These are phyloP conservation scores for Boletus coccyginus DNA, from an alignment of 768 basidiomycete genomes.

Conservation along the genomic window DNA sequence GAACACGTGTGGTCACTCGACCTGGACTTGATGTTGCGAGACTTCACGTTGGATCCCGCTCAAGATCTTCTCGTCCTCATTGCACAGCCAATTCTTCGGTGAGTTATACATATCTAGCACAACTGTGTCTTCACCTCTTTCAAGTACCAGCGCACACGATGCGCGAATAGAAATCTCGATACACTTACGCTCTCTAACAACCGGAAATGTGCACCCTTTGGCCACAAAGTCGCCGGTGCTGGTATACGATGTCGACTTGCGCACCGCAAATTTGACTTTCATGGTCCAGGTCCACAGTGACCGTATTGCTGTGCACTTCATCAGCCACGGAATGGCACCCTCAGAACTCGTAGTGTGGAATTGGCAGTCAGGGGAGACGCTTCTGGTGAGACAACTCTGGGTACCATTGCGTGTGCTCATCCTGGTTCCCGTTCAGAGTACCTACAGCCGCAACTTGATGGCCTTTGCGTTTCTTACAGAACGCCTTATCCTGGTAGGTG, in stretches of 20 bases:
- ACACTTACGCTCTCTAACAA: slow-evolving; percentile 45
- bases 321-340: slow-evolving; percentile 29
- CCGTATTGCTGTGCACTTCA: slow-evolving; percentile 49
- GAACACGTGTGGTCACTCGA: slow-evolving; percentile 44
- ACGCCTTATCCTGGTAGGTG: slow-evolving; percentile 37
- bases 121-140: slow-evolving; percentile 3
- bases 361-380: slow-evolving; percentile 55
- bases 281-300: slow-evolving; percentile 56
- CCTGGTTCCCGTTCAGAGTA: slow-evolving; percentile 9
- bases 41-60: slow-evolving; percentile 64
- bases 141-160: slow-evolving; percentile 10
- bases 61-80: slow-evolving; percentile 61
- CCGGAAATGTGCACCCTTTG: slow-evolving; percentile 45
- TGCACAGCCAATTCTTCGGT: slow-evolving; percentile 37
- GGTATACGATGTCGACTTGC: slow-evolving; percentile 18
- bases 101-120: slow-evolving; percentile 10
- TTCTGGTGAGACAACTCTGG: slow-evolving; percentile 42
- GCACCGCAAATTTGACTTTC: slow-evolving; percentile 32
- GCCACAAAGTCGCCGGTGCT: slow-evolving; percentile 37
- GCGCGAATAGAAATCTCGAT: slow-evolving; percentile 28
- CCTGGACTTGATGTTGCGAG: slow-evolving; percentile 41
- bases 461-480: slow-evolving; percentile 45
- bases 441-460: slow-evolving; percentile 34
- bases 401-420: not conserved
- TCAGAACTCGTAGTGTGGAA: slow-evolving; percentile 61